Percentiles rank a stretch among this genome's conserved stretches.
These are phyloP conservation scores for Aotearoamyces nothofagi DNA, from an alignment of 2,329 filamentous ascomycete genomes.

Conservation along the genomic window DNA sequence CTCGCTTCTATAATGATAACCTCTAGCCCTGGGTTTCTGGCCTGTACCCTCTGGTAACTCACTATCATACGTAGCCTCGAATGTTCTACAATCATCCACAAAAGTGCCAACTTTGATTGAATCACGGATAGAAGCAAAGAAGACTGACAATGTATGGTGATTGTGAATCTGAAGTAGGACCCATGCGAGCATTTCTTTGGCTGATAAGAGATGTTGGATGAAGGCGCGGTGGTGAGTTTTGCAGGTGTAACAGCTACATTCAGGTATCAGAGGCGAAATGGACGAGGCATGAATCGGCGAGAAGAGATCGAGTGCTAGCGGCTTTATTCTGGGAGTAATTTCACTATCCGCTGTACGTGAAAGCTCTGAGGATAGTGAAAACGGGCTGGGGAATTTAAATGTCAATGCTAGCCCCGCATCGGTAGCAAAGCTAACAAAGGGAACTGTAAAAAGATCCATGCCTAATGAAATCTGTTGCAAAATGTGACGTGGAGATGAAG, in stretches of 20 bases:
- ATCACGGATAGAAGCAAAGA: constrained; percentile 57
- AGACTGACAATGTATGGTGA: constrained; percentile 52
- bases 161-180: constrained; percentile 88
- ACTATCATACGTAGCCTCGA: constrained; percentile 44
- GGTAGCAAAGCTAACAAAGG: constrained; percentile 59
- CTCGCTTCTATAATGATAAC: constrained; percentile 67
- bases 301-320: constrained; percentile 74
- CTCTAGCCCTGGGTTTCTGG: constrained; percentile 61
- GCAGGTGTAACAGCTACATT: constrained; percentile 74
- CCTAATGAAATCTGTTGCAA: constrained; percentile 64
- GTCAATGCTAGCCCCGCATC: constrained; percentile 75
- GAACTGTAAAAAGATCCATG: constrained; percentile 63
- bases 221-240: constrained; percentile 73
- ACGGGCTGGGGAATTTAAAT: constrained; percentile 53
- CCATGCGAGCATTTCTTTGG: constrained; percentile 97
- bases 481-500: constrained; percentile 58
- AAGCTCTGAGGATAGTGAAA: constrained; percentile 4
- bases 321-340: constrained; percentile 13
- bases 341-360: not conserved
- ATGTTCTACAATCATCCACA: constrained; percentile 28
- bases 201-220: constrained; percentile 70
- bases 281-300: constrained; percentile 42
- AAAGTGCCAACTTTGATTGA: constrained; percentile 48
- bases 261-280: constrained; percentile 41
- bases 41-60: constrained; percentile 62